These are phyloP conservation scores for Clavariopsis aquatica DNA, from an alignment of 495 filamentous ascomycete species.

Conservation along the genomic window DNA sequence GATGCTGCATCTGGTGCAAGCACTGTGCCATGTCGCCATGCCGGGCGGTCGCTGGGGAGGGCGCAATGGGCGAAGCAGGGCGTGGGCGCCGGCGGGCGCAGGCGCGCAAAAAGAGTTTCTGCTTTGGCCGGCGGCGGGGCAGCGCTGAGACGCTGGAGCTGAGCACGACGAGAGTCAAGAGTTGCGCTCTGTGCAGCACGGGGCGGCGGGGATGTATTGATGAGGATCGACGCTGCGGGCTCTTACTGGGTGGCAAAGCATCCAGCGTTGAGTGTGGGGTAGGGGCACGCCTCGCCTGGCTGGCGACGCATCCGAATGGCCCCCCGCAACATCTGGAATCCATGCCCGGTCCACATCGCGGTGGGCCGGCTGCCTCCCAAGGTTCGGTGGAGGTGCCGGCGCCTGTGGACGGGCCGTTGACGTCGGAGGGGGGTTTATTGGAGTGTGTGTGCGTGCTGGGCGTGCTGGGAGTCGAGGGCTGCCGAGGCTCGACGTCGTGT, in stretches of 20 bases:
- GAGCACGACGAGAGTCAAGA: no score
- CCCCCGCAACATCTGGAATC: neutral
- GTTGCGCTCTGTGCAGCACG: neutral
- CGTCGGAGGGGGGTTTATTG: no score
- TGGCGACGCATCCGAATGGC: neutral
- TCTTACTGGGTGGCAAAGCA: neutral
- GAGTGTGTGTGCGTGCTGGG: no score
- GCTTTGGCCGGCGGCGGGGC: neutral
- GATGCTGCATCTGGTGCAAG: neutral
- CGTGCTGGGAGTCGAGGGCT: no score
- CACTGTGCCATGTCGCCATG: conserved; percentile 14
- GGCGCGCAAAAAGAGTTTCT: neutral
- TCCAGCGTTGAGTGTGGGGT: neutral
- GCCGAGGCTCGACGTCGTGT: neutral
- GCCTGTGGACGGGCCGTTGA: neutral
- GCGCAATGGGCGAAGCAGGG: neutral
- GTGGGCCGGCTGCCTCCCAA: neutral
- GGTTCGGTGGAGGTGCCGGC: neutral
- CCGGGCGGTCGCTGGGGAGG: neutral
- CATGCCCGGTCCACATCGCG: neutral
- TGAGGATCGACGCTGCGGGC: neutral
- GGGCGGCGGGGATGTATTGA: neutral
- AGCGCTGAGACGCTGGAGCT: neutral
- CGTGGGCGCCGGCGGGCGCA: no score
- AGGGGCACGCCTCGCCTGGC: neutral